Percentiles rank a stretch among this genome's conserved stretches.
These are phyloP conservation scores for Beauveria australis DNA, from an alignment of 2,329 filamentous ascomycete genomes.

Conservation along the genomic window DNA sequence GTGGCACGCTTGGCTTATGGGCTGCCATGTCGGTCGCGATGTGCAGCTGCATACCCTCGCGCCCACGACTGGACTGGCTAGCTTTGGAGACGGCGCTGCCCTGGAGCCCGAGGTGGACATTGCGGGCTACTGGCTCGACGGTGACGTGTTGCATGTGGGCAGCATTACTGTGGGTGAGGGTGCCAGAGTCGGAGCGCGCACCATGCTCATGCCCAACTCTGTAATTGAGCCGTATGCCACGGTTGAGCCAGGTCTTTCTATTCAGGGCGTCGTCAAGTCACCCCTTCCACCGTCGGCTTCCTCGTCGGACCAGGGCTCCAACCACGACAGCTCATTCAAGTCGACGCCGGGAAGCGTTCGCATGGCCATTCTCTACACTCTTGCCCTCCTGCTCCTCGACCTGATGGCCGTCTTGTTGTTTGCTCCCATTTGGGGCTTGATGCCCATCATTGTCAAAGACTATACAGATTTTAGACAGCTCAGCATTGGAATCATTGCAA, in stretches of 20 bases:
- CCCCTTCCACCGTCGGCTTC: conserved; percentile 3
- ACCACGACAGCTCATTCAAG: background rate
- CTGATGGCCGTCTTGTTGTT: conserved; percentile 11
- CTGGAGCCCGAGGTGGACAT: conserved; percentile 17
- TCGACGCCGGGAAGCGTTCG: background rate
- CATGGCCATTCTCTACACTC: conserved; percentile 11
- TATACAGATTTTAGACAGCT: conserved; percentile 12
- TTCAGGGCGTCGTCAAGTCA: conserved; percentile 11
- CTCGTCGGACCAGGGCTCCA: background rate
- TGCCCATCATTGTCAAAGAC: conserved; percentile 11
- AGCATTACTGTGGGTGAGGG: conserved; percentile 13
- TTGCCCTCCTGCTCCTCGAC: conserved; percentile 12
- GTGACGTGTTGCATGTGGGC: conserved; percentile 16
- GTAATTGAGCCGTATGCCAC: conserved; percentile 14
- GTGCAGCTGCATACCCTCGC: conserved; percentile 16
- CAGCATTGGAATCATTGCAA: conserved; percentile 2
- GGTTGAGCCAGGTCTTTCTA: conserved; percentile 13
- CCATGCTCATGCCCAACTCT: conserved; percentile 15
- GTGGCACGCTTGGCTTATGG: conserved; percentile 15
- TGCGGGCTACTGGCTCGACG: conserved; percentile 18
- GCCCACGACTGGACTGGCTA: conserved; percentile 14
- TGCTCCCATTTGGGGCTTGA: conserved; percentile 11
- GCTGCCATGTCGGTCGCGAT: conserved; percentile 14
- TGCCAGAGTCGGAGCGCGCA: conserved; percentile 15
- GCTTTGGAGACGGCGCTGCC: conserved; percentile 15